Evolutionary conservation across 139 green algal genomes (phyloP).

Genomic region (Auxenochlorella pyrenoidosa): DNA sequence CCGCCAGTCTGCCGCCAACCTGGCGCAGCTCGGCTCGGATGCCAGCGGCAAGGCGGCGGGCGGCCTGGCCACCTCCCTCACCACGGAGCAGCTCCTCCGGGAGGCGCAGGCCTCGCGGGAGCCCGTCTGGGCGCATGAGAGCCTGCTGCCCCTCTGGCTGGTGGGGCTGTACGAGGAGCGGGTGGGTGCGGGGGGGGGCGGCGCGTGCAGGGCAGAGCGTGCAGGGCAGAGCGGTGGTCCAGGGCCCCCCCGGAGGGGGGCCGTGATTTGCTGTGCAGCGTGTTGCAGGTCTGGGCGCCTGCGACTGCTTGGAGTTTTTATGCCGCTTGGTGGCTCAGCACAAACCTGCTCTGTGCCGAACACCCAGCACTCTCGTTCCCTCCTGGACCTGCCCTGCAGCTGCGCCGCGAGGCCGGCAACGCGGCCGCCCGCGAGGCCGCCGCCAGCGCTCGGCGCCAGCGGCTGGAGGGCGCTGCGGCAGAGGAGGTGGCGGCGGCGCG

Average conservation of each 20-base stretch:
- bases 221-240: background rate
- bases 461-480: background rate
- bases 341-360: background rate
- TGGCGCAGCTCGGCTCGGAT: background rate
- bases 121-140: conserved; percentile 56
- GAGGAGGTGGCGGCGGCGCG: conserved; percentile 6
- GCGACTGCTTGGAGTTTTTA: too few relatives aligned
- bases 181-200: background rate
- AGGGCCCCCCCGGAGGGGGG: too few relatives aligned
- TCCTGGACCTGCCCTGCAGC: background rate
- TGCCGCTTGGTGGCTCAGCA: background rate
- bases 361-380: background rate
- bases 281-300: too few relatives aligned
- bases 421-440: conserved; percentile 25
- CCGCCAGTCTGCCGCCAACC: conserved; percentile 3
- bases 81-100: background rate
- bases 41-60: background rate
- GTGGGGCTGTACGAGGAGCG: conserved; percentile 60
- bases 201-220: background rate
- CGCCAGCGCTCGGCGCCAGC: conserved; percentile 4
- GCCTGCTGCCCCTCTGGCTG: conserved; percentile 62
- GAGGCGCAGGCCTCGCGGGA: background rate
- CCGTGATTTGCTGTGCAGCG: too few relatives aligned
- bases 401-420: conserved; percentile 45
- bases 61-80: background rate